Base-by-base conservation (phyloP, 2,329 filamentous ascomycete species). In the Aureobasidium sp. region DNA sequence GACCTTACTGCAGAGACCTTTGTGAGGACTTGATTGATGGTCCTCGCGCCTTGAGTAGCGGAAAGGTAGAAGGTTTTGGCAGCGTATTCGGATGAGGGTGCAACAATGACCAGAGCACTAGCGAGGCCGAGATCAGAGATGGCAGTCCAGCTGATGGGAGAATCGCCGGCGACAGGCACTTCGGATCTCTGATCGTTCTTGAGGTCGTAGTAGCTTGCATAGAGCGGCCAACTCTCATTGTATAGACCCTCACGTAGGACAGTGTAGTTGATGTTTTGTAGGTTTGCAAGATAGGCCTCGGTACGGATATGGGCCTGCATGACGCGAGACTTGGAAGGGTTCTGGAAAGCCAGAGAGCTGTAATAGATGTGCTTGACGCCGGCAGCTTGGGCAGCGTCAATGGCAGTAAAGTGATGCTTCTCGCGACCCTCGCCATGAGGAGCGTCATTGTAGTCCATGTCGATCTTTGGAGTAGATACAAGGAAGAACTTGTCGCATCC, bases 281-380 rank as follows among this genome's bases (percentile, higher is more conserved):
- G 35, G 15, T 66, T 31, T 35, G 60, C 52, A 57, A 80, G 64
- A 52, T 76, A 77, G 17, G 66, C 66, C 64, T 79, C 77, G 0
- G 78, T 79, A 4, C 76, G 68, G n/a, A 75, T 73, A 62, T 80
- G 78, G 1, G 77, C 77, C 5, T 70, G 71, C 78, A 79, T 79
- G 5, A 79, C 77, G 8, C 70, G 67, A 1, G 74, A 73, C 61
- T 76, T 74, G 35, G 73, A 75, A 0, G 73, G 73, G 42, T 73
- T 75, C 8, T 67, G 68, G 59, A 79, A 79, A 0, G 71, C 76
- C 6, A 80, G 70, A 6, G 73, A 76, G 1, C 76, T 76, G 68
- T 79, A 79, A 67, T 78, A 79, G 48, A 80, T 70, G 65, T 79
- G 77, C 63, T 74, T 69, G 0, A 79, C 72, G 14, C 76, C 75